phyloP scores from a whole-genome alignment of 306 rosid genomes.

The Cajanus cajan region DNA sequence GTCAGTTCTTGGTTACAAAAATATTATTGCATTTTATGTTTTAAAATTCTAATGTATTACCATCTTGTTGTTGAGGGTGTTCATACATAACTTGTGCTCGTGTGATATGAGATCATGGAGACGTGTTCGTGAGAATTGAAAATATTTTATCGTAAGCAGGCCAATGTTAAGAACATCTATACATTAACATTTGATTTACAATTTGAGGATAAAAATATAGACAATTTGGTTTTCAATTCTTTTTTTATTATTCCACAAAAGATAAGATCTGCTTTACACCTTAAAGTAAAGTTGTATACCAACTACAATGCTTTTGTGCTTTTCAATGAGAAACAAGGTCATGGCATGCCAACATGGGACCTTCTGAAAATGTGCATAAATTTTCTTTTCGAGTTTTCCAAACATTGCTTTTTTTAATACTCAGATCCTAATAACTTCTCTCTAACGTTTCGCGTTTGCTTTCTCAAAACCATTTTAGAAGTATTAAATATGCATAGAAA shows the following conservation, averaged over 20 bases:
- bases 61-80: no score
- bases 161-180: no score
- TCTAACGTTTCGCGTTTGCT: background rate
- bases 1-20: no score
- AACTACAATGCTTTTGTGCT: background rate
- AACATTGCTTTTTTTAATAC: background rate
- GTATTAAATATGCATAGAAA: background rate
- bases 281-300: background rate
- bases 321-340: background rate
- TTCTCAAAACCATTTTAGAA: background rate
- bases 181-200: background rate
- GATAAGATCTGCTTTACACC: background rate
- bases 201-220: background rate
- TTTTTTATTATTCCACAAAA: background rate
- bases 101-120: no score
- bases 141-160: no score
- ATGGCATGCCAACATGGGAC: background rate
- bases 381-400: background rate
- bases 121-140: no score
- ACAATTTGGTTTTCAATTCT: background rate
- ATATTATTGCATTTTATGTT: no score
- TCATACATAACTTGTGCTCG: no score
- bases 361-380: background rate
- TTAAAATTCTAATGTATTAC: no score
- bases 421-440: background rate